Conservation (phyloP, 345 rosid species). For the Luvunga scandens region DNA sequence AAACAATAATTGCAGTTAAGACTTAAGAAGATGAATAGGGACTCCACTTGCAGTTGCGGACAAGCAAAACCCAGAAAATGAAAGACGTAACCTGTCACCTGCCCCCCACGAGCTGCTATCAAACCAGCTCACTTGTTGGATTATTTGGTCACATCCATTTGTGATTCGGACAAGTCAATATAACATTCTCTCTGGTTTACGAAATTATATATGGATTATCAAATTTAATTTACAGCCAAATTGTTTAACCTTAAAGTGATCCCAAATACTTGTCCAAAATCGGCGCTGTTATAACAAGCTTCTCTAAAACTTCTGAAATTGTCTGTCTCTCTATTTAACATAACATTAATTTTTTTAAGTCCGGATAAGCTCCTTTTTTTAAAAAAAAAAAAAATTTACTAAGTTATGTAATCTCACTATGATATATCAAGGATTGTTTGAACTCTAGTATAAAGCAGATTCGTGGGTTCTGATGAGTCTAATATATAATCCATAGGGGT, state of each 20-base stretch:
- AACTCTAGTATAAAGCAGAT: no score
- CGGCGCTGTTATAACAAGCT: background rate
- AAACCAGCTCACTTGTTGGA: background rate
- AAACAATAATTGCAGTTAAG: background rate
- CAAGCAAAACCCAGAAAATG: background rate
- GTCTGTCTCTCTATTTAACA: background rate
- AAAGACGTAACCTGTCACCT: slow-evolving; percentile 6
- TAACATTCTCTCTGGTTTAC: background rate
- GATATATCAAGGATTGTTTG: background rate
- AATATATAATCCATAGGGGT: no score
- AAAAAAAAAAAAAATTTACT: no score
- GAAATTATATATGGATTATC: background rate
- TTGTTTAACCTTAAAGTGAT: slow-evolving; percentile 17
- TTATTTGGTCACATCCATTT: background rate
- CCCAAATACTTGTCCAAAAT: slow-evolving; percentile 1
- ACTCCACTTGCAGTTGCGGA: background rate
- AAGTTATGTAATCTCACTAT: no score
- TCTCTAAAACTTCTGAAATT: background rate
- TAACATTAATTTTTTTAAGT: no score
- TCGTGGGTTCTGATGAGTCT: no score
- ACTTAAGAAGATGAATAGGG: background rate
- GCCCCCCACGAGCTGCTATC: slow-evolving; percentile 1
- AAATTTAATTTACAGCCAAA: background rate
- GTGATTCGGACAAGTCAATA: background rate
- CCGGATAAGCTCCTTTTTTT: background rate